Conservation (phyloP, 495 filamentous ascomycete genomes). For the Cenococcum geophilum region DNA sequence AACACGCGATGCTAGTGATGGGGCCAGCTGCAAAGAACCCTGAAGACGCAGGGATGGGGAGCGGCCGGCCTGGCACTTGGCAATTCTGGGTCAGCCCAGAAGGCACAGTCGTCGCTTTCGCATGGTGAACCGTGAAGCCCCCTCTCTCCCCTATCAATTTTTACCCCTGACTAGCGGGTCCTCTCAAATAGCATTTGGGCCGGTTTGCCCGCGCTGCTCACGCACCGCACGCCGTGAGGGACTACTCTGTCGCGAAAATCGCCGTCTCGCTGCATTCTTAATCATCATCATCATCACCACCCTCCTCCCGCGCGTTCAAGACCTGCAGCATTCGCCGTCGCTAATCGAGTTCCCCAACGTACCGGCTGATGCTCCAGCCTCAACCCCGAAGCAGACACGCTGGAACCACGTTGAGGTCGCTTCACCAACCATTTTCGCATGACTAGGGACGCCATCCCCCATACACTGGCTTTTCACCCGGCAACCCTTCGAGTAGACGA, state of each 20-base stretch:
- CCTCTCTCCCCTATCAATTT: background rate
- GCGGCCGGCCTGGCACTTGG: background rate
- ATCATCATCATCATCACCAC: background rate
- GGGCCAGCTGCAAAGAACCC: background rate
- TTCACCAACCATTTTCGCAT: conserved; percentile 13
- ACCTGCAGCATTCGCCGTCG: background rate
- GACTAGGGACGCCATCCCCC: background rate
- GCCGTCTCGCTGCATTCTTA: background rate
- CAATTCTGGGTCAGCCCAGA: background rate
- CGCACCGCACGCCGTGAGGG: background rate
- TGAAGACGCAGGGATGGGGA: background rate
- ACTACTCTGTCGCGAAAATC: background rate
- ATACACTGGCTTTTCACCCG: background rate
- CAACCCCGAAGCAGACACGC: background rate
- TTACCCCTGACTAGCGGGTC: background rate
- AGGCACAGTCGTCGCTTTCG: background rate
- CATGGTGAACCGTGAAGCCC: background rate
- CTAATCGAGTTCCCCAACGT: background rate
- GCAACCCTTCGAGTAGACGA: conserved; percentile 1
- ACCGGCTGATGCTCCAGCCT: conserved; percentile 1
- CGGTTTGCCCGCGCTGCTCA: background rate
- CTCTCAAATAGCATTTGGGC: background rate
- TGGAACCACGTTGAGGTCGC: conserved; percentile 5
- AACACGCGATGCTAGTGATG: background rate
- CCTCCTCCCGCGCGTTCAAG: background rate